phyloP scores from a whole-genome alignment of 164 flowering plant genomes.

The Nymphaea thermarum region DNA sequence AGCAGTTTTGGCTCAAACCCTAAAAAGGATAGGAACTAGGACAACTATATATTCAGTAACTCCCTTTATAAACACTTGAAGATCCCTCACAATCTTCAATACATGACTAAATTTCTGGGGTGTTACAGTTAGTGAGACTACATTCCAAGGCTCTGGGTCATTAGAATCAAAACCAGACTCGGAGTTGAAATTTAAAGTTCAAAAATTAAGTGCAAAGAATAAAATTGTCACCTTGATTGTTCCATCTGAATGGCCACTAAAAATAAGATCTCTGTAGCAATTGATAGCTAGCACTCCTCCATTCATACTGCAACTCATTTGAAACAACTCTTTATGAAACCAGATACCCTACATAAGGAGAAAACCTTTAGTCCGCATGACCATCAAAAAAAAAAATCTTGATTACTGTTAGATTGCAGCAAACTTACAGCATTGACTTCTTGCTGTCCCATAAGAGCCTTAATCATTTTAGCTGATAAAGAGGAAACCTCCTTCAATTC shows the following conservation, averaged over 20 bases:
- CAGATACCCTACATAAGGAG: conserved; percentile 37
- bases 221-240: conserved; percentile 44
- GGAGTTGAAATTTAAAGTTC: neutral
- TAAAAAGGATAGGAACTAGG: too few species aligned
- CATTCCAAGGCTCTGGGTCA: too few species aligned
- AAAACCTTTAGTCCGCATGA: too few species aligned
- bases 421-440: conserved; percentile 51
- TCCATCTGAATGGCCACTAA: conserved; percentile 84
- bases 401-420: neutral
- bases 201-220: neutral
- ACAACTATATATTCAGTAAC: too few species aligned
- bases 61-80: too few species aligned
- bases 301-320: conserved; percentile 51
- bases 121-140: too few species aligned
- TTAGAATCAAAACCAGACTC: too few species aligned
- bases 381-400: neutral
- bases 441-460: conserved; percentile 44
- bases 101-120: too few species aligned
- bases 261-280: conserved; percentile 50
- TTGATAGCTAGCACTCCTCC: conserved; percentile 54
- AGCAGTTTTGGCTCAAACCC: too few species aligned
- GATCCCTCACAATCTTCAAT: too few species aligned
- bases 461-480: conserved; percentile 52
- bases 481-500: conserved; percentile 51
- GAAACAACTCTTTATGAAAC: conserved; percentile 56